Evolutionary conservation across 164 flowering plant genomes (phyloP), one percentile per base, ranked within the genome.

Genomic region (Platanus orientalis): DNA sequence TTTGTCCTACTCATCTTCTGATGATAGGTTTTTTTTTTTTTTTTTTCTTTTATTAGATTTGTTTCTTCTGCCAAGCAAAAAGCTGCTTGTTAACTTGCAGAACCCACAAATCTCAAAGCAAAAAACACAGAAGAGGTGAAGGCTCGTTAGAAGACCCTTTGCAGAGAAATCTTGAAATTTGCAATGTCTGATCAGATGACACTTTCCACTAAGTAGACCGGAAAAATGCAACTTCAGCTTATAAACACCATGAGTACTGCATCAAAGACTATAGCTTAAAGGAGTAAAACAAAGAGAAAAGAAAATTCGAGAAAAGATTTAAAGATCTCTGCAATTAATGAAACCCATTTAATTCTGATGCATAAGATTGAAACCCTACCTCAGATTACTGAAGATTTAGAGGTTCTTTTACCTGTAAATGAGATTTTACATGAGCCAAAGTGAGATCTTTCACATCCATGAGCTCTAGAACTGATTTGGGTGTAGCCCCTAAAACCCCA

Each of bases 371-470:
- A 69, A 61, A 63, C 52, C 55, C 54, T 65, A 70, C 6, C 30
- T 65, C 53, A 67, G 45, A 61, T 21, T 53, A 14, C 28, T 30
- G n/a, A 48, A 16, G 56, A 58, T 19, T 13, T 19, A 11, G 56
- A 19, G 44, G 9, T 51, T 9, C 27, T 26, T 65, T 65, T 80
- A 93, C 98, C 98, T 90, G 98, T 65, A 93, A 80, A 81, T 93
- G 98, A 61, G 94, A 87, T 76, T 93, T 93, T 55, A 93, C 98
- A 84, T 93, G 98, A 27, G 97, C 98, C 59, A 93, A 73, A 45
- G 98, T 93, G 69, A 93, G 98, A 85, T 93, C 98, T 70, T 93
- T 93, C 27, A 93, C 98, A 87, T 90, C 98, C 98, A 93, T 93
- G 60, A 93, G 95, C 87, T 93, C 98, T 58, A 93, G 91, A 61